These are phyloP conservation scores for Salix viminalis DNA, from an alignment of 345 rosid genomes.

Conservation along the genomic window DNA sequence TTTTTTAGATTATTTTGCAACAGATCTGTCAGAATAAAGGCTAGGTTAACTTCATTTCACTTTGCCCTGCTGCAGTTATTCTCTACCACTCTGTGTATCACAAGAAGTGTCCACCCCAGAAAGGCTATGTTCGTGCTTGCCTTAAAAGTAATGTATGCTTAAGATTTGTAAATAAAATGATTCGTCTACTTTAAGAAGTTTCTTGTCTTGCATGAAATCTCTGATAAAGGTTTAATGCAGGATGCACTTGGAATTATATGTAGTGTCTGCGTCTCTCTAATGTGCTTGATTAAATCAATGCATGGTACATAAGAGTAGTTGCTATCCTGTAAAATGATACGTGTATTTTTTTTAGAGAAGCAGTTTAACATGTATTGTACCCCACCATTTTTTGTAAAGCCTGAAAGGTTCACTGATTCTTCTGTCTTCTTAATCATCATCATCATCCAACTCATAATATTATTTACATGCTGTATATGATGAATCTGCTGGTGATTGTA, in stretches of 20 bases:
- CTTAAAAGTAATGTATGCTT: constrained; percentile 96
- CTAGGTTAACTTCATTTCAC: constrained; percentile 16
- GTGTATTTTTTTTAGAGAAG: background rate
- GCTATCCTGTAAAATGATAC: background rate
- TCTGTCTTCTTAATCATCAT: background rate
- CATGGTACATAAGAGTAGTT: background rate
- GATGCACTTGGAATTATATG: too few relatives aligned
- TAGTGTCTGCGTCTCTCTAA: too few relatives aligned
- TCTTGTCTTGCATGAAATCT: background rate
- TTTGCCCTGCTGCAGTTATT: constrained; percentile 55
- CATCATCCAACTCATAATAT: background rate
- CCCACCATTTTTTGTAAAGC: background rate
- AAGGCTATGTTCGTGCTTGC: constrained; percentile 81
- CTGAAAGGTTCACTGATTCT: background rate
- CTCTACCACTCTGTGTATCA: constrained; percentile 89
- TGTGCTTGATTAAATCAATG: background rate
- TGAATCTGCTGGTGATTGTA: too few relatives aligned
- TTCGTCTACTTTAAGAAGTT: background rate
- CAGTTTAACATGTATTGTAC: background rate
- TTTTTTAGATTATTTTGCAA: background rate
- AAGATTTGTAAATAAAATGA: constrained; percentile 22
- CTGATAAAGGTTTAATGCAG: background rate
- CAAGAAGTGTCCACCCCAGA: constrained; percentile 81
- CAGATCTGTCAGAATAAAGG: constrained; percentile 8
- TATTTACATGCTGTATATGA: too few relatives aligned